Conservation (phyloP, 75 land plant genomes). For the Picea sitchensis region DNA sequence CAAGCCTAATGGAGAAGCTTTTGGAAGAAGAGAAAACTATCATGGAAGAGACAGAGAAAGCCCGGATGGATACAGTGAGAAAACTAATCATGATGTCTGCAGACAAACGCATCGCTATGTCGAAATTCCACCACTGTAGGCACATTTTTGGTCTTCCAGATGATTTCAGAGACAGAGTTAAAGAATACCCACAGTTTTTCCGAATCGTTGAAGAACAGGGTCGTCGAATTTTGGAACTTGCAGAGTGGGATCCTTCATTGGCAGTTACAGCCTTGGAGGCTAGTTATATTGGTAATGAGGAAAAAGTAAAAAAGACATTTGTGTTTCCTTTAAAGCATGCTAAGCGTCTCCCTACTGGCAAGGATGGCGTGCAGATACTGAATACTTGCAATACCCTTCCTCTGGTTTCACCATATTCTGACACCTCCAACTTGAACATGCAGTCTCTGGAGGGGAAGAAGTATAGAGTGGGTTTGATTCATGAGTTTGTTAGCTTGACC, state of each 20-base stretch:
- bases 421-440: conserved; percentile 43
- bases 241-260: conserved; percentile 56
- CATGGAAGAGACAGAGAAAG: conserved; percentile 38
- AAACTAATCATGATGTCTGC: conserved; percentile 83
- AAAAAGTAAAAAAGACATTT: conserved; percentile 37
- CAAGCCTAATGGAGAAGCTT: conserved; percentile 53
- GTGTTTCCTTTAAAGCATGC: conserved; percentile 40
- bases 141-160: conserved; percentile 69
- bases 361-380: conserved; percentile 37
- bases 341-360: conserved; percentile 44
- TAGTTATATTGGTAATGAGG: conserved; percentile 46
- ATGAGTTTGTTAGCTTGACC: conserved; percentile 86
- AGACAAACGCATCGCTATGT: conserved; percentile 40
- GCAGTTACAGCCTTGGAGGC: conserved; percentile 27
- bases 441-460: conserved; percentile 76
- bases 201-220: conserved; percentile 39
- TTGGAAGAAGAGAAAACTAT: conserved; percentile 52
- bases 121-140: conserved; percentile 62
- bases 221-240: conserved; percentile 47
- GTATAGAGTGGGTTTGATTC: conserved; percentile 70
- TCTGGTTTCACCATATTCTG: conserved; percentile 74
- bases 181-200: conserved; percentile 61
- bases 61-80: conserved; percentile 40
- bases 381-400: conserved; percentile 59
- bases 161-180: conserved; percentile 63